Base-by-base conservation (phyloP, 768 basidiomycete genomes). In the Dictyophora rubrovolvata region DNA sequence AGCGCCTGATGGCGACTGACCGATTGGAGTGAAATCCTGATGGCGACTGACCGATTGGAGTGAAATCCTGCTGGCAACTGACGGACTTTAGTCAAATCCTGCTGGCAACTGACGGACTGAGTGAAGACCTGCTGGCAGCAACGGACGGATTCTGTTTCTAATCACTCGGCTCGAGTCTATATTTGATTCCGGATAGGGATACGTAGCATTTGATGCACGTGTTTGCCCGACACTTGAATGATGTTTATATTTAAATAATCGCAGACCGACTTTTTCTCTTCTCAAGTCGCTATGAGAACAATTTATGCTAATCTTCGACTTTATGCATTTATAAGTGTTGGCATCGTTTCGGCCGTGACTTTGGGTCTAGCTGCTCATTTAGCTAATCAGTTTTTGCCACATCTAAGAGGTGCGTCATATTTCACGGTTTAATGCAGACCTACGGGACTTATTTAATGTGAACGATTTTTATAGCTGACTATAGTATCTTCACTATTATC, bases 341-440 rank as follows among this genome's bases (percentile, higher is more conserved):
- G 77, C 48, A 67, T 77, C 60, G 69, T 72, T 17, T 75, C 74
- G 14, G 74, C 77, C 28, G 84, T 88, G 5, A 61, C 62, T 37
- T 77, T 91, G 4, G 89, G 89, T 10, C 68, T 91, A 21, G 74
- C 82, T 2, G 81, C 79, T 12, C 80, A 88, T 69, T 82, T 89
- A 63, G 86, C 84, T 1, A 75, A 60, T 53, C 68, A 84, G 49
- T 89, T 90, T 69, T 73, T 89, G 28, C 86, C 89, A 0, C 69
- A 74, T 50, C 68, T 84, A 22, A 81, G 83, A 67, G 74, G 89
- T 89, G 66, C 54, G 82, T 72, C 11, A 8, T 36, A 33, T 65
- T 16, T 55, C 35, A 47, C 11, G 10, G 36, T 56, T n/a, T 22
- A 47, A 57, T 53, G 22, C 36, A n/a, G 53, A 28, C 20, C 34